Evolutionary conservation across 805 yeast genomes (phyloP), one percentile per base, ranked within the genome.

Genomic region (Barnettozyma populi): DNA sequence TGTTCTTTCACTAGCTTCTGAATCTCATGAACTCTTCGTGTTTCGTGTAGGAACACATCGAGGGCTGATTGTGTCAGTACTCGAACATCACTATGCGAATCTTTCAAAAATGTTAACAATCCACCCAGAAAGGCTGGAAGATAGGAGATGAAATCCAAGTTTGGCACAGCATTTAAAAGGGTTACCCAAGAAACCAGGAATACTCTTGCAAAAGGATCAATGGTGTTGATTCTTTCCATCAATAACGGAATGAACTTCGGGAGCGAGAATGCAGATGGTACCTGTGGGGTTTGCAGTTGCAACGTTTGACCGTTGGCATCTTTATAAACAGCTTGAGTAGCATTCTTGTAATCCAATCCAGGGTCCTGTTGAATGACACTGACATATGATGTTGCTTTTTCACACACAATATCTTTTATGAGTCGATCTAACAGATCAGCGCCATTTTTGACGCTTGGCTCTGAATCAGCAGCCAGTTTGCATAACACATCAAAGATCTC

Each of bases 401-500:
- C 98, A 42, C 95, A 86, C 0, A 92, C 96, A 40, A 94, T 90
- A 63, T 94, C 99, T 63, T 94, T 90, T 57, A 94, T 80, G 50
- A 94, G 73, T 31, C 97, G 66, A 65, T 94, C 97, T 52, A 94
- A 75, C 39, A 94, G 75, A 65, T 90, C 97, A 5, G 98, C 97
- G 9, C 97, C 99, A 57, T 90, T 92, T 59, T 90, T 86, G 27
- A 94, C 97, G 34, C 95, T 83, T 38, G 85, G 80, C 57, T 94
- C 98, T 1, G 90, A 78, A 60, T 92, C 98, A 0, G 96, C 90
- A 20, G 92, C 89, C 47, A 90, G 76, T 50, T 85, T 84, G 63
- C 97, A 90, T 46, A 94, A 72, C 18, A 90, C 94, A 63, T 94
- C 98, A 63, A 94, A 94, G 2, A 90, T 84, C 67, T 94, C 98